Conservation (phyloP, 2,329 filamentous ascomycete genomes). For the Fusarium chlamydosporum region DNA sequence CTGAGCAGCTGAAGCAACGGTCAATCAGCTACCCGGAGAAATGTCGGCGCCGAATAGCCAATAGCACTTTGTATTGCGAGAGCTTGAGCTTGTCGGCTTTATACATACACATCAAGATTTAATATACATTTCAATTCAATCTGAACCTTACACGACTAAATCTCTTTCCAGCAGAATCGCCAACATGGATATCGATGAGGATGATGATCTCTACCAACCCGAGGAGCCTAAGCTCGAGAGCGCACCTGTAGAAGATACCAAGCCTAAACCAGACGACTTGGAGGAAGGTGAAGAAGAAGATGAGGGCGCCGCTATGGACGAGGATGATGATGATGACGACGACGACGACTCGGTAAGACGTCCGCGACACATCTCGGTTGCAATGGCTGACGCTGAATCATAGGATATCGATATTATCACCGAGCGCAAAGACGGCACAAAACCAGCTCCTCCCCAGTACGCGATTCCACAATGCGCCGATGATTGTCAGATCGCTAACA, state of each 20-base stretch:
- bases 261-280: slow-evolving; percentile 65
- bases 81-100: slow-evolving; percentile 44
- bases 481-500: slow-evolving; percentile 18
- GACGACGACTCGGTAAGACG: slow-evolving; percentile 61
- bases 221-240: slow-evolving; percentile 66
- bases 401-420: slow-evolving; percentile 79
- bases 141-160: background rate
- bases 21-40: slow-evolving; percentile 47
- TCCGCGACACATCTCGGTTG: background rate
- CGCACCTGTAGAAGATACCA: slow-evolving; percentile 50
- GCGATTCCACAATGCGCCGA: slow-evolving; percentile 48
- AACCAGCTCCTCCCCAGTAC: slow-evolving; percentile 71
- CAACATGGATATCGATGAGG: slow-evolving; percentile 76
- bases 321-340: slow-evolving; percentile 58
- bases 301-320: slow-evolving; percentile 71
- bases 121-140: background rate
- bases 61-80: slow-evolving; percentile 22
- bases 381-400: slow-evolving; percentile 18
- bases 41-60: slow-evolving; percentile 46
- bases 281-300: slow-evolving; percentile 77
- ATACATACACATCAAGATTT: slow-evolving; percentile 6
- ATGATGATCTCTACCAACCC: slow-evolving; percentile 76
- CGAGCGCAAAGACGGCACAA: slow-evolving; percentile 74
- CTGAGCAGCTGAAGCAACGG: slow-evolving; percentile 20
- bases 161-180: slow-evolving; percentile 16